Percentiles rank a stretch among this genome's conserved stretches.
Evolutionary conservation across 495 filamentous ascomycete species (phyloP).

Genomic region (Saxispiralis lemnorum): DNA sequence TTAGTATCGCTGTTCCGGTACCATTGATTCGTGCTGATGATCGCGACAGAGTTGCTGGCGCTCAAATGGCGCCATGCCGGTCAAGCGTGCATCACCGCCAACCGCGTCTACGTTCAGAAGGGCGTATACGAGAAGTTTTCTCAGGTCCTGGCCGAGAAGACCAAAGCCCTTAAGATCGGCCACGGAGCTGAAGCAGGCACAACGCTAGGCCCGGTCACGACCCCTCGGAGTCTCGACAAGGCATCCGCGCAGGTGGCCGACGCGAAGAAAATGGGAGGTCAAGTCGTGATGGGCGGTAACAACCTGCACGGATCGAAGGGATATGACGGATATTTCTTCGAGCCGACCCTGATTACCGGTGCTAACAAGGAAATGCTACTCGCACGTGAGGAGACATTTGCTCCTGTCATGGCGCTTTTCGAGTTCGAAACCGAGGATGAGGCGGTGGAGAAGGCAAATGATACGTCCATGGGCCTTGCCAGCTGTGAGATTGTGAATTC

Average conservation of each 20-base stretch:
- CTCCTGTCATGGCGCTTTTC: conserved; percentile 49
- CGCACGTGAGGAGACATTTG: conserved; percentile 52
- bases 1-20: not conserved
- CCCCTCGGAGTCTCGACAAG: conserved; percentile 44
- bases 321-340: conserved; percentile 49
- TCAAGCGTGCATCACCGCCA: conserved; percentile 28
- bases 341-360: conserved; percentile 48
- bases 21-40: not conserved
- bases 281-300: conserved; percentile 38
- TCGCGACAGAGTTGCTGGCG: conserved; percentile 13
- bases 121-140: conserved; percentile 26
- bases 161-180: conserved; percentile 41
- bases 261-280: conserved; percentile 41
- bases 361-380: conserved; percentile 48
- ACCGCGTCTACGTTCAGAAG: conserved; percentile 26
- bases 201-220: conserved; percentile 54
- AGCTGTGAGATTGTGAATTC: conserved; percentile 1
- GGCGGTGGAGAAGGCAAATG: conserved; percentile 33
- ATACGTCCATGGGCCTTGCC: conserved; percentile 40
- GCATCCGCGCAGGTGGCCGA: conserved; percentile 44
- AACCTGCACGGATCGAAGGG: conserved; percentile 14
- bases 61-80: conserved; percentile 29
- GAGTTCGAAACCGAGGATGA: conserved; percentile 55
- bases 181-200: conserved; percentile 40
- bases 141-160: conserved; percentile 35